Percentiles rank a stretch among this genome's conserved stretches.
These are phyloP conservation scores for Cladorrhinum samala DNA, from an alignment of 495 filamentous ascomycete genomes.

Conservation along the genomic window DNA sequence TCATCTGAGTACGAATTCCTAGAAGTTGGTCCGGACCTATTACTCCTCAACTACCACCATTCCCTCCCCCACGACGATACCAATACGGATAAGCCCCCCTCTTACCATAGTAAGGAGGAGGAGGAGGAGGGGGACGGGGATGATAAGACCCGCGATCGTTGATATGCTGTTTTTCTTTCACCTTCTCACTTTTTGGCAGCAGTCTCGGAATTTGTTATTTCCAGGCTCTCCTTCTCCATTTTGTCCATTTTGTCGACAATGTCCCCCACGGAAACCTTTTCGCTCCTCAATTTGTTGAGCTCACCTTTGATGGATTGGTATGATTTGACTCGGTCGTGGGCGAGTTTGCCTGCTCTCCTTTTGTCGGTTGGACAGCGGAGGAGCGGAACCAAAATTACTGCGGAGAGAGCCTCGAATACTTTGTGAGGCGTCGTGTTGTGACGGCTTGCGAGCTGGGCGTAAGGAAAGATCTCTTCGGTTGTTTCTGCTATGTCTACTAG, in stretches of 20 bases:
- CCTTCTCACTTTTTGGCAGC: no score
- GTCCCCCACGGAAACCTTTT: neutral
- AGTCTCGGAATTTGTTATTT: no score
- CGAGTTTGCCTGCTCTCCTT: conserved; percentile 18
- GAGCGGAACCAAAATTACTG: conserved; percentile 40
- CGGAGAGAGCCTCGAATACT: conserved; percentile 40
- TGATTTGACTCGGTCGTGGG: neutral
- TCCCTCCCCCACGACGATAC: no score
- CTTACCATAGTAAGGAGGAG: no score
- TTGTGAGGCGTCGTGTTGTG: conserved; percentile 37
- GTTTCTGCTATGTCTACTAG: conserved; percentile 47
- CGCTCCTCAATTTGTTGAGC: neutral
- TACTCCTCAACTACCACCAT: no score
- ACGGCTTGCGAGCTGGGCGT: conserved; percentile 36
- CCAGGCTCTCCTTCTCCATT: neutral
- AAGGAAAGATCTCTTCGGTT: conserved; percentile 40
- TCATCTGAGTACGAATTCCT: no score
- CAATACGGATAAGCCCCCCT: no score
- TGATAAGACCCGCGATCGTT: no score
- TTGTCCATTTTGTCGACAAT: neutral
- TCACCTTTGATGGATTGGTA: neutral
- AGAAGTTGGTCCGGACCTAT: no score
- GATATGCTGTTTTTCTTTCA: no score
- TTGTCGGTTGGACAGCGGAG: conserved; percentile 39
- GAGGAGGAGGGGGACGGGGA: no score